Percentiles rank a stretch among this genome's conserved stretches.
phyloP scores from a whole-genome alignment of 768 basidiomycete genomes.

The Glaciozyma antarctica region DNA sequence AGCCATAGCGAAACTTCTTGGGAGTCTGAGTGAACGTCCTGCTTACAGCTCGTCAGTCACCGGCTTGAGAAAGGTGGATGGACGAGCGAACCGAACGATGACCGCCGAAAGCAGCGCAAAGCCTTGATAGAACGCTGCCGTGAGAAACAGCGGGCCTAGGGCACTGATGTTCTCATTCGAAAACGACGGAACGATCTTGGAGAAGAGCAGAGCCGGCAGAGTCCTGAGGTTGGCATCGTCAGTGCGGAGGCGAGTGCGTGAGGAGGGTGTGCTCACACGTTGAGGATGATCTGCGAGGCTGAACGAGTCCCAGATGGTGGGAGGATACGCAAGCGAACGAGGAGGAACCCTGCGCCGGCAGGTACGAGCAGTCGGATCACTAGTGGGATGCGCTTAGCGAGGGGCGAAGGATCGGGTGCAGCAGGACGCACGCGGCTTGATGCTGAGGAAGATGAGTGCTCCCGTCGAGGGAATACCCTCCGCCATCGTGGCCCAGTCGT shows the following conservation, averaged over 20 bases:
- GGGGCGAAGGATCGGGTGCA: not conserved
- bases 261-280: not conserved
- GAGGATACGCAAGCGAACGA: not conserved
- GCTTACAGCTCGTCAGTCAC: conserved; percentile 39
- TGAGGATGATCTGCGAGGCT: not conserved
- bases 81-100: conserved; percentile 2
- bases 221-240: conserved; percentile 7
- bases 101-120: conserved; percentile 13
- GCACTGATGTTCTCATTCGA: not conserved
- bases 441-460: not conserved
- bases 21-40: conserved; percentile 66
- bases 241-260: not conserved
- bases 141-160: not conserved
- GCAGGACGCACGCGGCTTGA: not conserved
- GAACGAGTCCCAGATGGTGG: conserved; percentile 1
- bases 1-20: conserved; percentile 61
- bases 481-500: not conserved
- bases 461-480: not conserved
- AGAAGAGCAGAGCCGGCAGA: conserved; percentile 20
- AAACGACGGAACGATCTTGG: conserved; percentile 4
- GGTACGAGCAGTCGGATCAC: not conserved
- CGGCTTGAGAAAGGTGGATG: conserved; percentile 42
- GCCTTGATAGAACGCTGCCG: not conserved
- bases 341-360: conserved; percentile 12
- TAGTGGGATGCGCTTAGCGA: not conserved